phyloP scores from a whole-genome alignment of 2,329 filamentous ascomycete species.

The Thielaviopsis musarum region DNA sequence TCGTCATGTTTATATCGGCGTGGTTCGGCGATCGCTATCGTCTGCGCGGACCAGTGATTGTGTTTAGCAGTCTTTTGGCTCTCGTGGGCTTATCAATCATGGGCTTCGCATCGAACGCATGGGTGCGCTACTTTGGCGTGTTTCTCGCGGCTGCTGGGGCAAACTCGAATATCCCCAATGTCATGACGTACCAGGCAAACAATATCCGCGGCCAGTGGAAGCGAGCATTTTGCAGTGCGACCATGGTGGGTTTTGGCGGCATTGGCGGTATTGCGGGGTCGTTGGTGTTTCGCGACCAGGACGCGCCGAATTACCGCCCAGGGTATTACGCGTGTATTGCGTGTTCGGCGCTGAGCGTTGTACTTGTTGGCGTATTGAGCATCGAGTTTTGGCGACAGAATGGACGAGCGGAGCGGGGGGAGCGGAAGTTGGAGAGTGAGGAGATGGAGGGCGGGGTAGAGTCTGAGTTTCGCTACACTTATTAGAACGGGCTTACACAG shows the following conservation, averaged over 20 bases:
- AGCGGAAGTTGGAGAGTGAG: slow-evolving; percentile 32
- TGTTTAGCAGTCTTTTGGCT: slow-evolving; percentile 47
- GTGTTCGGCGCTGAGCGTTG: slow-evolving; percentile 27
- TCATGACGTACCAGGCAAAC: slow-evolving; percentile 70
- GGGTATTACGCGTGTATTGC: slow-evolving; percentile 40
- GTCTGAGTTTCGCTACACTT: slow-evolving; percentile 11
- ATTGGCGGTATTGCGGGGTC: slow-evolving; percentile 63
- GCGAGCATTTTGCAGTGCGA: slow-evolving; percentile 61
- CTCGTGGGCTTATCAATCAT: slow-evolving; percentile 57
- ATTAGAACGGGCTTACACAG: neutral
- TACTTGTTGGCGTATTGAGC: slow-evolving; percentile 27
- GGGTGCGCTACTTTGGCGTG: slow-evolving; percentile 56
- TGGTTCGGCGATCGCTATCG: slow-evolving; percentile 52
- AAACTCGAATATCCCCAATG: slow-evolving; percentile 59
- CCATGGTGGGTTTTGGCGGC: slow-evolving; percentile 58
- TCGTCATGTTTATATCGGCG: slow-evolving; percentile 42
- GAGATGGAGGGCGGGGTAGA: slow-evolving; percentile 19
- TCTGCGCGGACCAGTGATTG: slow-evolving; percentile 47
- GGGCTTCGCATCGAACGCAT: slow-evolving; percentile 28
- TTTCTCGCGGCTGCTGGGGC: slow-evolving; percentile 62
- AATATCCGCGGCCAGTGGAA: slow-evolving; percentile 86
- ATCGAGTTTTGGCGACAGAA: slow-evolving; percentile 29
- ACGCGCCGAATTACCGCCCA: slow-evolving; percentile 35
- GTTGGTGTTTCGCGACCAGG: slow-evolving; percentile 50
- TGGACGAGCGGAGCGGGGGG: slow-evolving; percentile 33